Evolutionary conservation across 1,139 yeast species (phyloP).

Genomic region (Debaryomyces robertsiae): DNA sequence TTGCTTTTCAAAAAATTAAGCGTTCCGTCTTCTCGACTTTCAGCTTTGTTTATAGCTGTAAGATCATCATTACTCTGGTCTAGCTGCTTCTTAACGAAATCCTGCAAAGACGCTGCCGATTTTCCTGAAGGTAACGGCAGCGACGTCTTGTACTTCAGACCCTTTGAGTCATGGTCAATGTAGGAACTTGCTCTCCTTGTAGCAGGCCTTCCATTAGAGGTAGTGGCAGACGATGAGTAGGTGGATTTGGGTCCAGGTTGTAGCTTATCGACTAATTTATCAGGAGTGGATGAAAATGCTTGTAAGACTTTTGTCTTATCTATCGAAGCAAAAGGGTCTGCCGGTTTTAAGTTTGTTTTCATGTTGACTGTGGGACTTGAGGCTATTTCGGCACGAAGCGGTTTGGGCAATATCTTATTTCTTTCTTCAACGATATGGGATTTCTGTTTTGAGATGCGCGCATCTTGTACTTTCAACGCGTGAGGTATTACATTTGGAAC

Average conservation of each 20-base stretch:
- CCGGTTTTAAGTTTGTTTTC: slow-evolving; percentile 9
- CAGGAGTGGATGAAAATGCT: slow-evolving; percentile 8
- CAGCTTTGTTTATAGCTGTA: slow-evolving; percentile 18
- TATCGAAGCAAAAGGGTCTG: slow-evolving; percentile 43
- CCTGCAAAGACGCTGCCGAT: slow-evolving; percentile 35
- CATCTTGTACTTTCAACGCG: slow-evolving; percentile 25
- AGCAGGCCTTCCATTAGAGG: slow-evolving; percentile 2
- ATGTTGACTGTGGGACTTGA: slow-evolving; percentile 3
- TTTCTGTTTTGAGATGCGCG: not conserved
- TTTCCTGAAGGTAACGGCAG: slow-evolving; percentile 5
- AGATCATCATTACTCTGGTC: slow-evolving; percentile 27
- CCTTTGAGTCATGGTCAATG: slow-evolving; percentile 11
- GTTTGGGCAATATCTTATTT: slow-evolving; percentile 10
- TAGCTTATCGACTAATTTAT: slow-evolving; percentile 10
- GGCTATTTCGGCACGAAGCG: slow-evolving; percentile 4
- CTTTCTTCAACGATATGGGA: slow-evolving; percentile 2
- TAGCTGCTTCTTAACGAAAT: slow-evolving; percentile 39
- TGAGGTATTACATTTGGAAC: slow-evolving; percentile 55
- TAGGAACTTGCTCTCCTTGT: slow-evolving; percentile 16
- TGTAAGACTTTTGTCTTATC: slow-evolving; percentile 37
- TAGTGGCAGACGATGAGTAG: slow-evolving; percentile 14
- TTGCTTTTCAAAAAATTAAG: slow-evolving; percentile 61
- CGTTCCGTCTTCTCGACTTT: slow-evolving; percentile 30
- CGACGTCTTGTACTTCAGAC: not conserved
- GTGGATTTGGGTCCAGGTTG: slow-evolving; percentile 24